Conservation (phyloP, 2,329 filamentous ascomycete genomes). For the Phaeophleospora eucalypticola region DNA sequence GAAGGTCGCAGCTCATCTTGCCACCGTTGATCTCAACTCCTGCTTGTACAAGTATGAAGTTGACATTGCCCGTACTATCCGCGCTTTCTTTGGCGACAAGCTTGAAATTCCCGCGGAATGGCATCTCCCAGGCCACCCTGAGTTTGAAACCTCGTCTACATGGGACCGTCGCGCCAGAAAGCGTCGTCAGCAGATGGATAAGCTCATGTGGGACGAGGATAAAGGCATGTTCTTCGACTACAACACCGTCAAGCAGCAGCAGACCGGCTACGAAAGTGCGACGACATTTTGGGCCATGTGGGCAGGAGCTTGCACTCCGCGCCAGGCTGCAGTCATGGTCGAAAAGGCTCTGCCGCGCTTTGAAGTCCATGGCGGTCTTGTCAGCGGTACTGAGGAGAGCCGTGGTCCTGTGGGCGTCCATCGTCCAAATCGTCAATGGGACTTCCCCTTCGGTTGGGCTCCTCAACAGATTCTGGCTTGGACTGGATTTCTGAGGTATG, state of each 20-base stretch:
- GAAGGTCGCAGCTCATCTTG: slow-evolving; percentile 78
- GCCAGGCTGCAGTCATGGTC: slow-evolving; percentile 81
- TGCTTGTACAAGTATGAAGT: slow-evolving; percentile 95
- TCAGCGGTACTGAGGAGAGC: slow-evolving; percentile 85
- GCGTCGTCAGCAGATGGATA: slow-evolving; percentile 81
- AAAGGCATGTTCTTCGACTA: slow-evolving; percentile 99
- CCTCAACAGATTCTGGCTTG: slow-evolving; percentile 98
- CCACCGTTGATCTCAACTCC: slow-evolving; percentile 92
- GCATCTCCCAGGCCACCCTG: slow-evolving; percentile 60
- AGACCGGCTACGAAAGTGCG: slow-evolving; percentile 79
- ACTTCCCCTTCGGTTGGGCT: slow-evolving; percentile 97
- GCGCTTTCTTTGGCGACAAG: slow-evolving; percentile 75
- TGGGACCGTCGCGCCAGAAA: slow-evolving; percentile 89
- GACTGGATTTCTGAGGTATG: slow-evolving; percentile 87
- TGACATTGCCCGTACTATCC: slow-evolving; percentile 84
- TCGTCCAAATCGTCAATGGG: slow-evolving; percentile 94
- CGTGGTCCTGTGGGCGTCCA: slow-evolving; percentile 74
- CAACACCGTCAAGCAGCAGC: slow-evolving; percentile 75
- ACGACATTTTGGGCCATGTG: slow-evolving; percentile 98
- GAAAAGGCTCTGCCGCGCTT: slow-evolving; percentile 78
- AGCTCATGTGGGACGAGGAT: slow-evolving; percentile 87
- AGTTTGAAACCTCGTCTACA: slow-evolving; percentile 73
- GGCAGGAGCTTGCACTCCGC: slow-evolving; percentile 81
- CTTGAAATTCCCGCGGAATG: slow-evolving; percentile 80
- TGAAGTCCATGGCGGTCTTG: slow-evolving; percentile 79